Base-by-base conservation (phyloP, 441 rosid genomes). In the Pelargonium cotyledonis region DNA sequence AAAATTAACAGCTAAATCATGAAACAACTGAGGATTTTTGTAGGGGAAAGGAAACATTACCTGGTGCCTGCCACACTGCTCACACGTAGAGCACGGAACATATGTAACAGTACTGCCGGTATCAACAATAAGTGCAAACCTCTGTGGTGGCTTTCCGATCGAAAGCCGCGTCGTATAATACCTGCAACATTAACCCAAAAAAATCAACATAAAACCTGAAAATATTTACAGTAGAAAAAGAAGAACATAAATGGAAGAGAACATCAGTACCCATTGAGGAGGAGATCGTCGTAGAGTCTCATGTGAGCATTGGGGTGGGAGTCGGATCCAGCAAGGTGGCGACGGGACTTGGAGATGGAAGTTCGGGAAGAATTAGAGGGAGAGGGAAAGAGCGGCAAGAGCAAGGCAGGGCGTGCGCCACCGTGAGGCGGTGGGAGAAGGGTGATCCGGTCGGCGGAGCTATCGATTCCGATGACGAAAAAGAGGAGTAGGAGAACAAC, bases 111-210 rank as follows among this genome's bases (percentile, higher is more conserved):
- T 89, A 68, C 97, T 94, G 4, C 99, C 97, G 0, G 97, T 88
- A 82, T 94, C 99, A 6, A 94, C 99, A 47, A 91, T 94, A 8
- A 94, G 88, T n/a, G 97, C 94, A 74, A 94, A 94, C 74, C 58
- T 83, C 79, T 94, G 99, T 6, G 99, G 96, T 1, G 97, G 99
- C 18, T 97, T 88, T 63, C 97, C 97, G 81, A 94, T 91, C 93
- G 86, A 88, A 6, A 94, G 85, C 79, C 94, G 73, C 58, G 96
- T 87, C 9, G 99, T 87, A 31, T 94, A 94, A 76, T 94, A 94
- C 72, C 97, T 89, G 23, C 5, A 38, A 66, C 14, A 49, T 70
- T 15, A 38, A 68, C 35, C 46, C 66, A 51, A 23, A 64, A 63
- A 64, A 1, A 14, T 72, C 23, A 68, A 51, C 16, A n/a, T n/a